These are phyloP conservation scores for Globisporangium heterothallicum DNA, from an alignment of 352 stramenopile genomes.

Conservation along the genomic window DNA sequence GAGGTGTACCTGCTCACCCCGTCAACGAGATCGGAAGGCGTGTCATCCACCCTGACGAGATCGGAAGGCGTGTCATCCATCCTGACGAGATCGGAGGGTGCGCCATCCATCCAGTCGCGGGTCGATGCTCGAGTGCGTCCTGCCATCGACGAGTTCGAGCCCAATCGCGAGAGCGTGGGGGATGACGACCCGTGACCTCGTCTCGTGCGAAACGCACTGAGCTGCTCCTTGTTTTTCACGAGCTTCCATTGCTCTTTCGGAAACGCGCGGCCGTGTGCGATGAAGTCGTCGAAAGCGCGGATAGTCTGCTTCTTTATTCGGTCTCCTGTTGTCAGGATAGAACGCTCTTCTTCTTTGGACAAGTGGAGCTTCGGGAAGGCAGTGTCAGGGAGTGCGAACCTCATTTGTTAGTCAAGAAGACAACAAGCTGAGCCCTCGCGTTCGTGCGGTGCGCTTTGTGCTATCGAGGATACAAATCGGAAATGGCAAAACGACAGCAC, in stretches of 20 bases:
- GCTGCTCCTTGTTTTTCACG: conserved; percentile 36
- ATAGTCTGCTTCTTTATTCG: neutral
- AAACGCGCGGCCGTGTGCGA: neutral
- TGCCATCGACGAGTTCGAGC: neutral
- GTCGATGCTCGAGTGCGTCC: neutral
- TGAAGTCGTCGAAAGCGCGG: conserved; percentile 1
- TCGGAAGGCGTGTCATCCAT: neutral
- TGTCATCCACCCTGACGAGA: neutral
- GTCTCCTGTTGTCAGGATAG: neutral
- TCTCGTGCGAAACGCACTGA: neutral
- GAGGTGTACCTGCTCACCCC: neutral
- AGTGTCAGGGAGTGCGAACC: neutral
- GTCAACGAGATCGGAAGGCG: neutral
- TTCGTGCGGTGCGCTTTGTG: too few relatives aligned
- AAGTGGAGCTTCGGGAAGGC: neutral
- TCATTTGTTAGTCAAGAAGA: too few relatives aligned
- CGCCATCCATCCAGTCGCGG: neutral
- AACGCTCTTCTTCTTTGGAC: neutral
- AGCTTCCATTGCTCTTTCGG: conserved; percentile 38
- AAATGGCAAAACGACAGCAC: too few relatives aligned
- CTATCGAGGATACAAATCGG: too few relatives aligned
- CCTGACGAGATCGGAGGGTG: neutral
- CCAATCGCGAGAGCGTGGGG: neutral
- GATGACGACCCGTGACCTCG: neutral
- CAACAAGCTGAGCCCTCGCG: too few relatives aligned